Conservation (phyloP, 768 basidiomycete species). For the Pulveroboletus sp. region DNA sequence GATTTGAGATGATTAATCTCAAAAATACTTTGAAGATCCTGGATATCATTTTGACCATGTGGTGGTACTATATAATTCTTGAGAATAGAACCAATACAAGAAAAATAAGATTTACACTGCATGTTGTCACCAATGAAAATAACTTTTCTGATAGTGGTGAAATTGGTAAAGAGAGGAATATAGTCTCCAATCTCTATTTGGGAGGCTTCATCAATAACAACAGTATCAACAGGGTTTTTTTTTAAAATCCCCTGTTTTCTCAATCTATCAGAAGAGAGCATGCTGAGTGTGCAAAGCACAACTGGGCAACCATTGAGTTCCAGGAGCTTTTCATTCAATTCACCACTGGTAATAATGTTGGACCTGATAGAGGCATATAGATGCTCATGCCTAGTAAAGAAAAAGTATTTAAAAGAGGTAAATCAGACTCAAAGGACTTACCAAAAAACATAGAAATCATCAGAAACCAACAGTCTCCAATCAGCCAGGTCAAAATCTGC, state of each 20-base stretch:
- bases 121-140: conserved; percentile 66
- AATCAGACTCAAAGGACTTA: conserved; percentile 28
- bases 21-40: conserved; percentile 70
- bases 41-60: conserved; percentile 65
- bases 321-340: conserved; percentile 30
- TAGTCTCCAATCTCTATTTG: conserved; percentile 59
- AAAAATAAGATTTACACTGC: conserved; percentile 43
- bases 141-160: conserved; percentile 41
- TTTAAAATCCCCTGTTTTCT: conserved; percentile 19
- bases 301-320: conserved; percentile 44
- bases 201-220: conserved; percentile 63
- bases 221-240: conserved; percentile 38
- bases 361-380: conserved; percentile 47
- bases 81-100: conserved; percentile 29
- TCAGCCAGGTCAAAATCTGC: conserved; percentile 44
- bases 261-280: conserved; percentile 49
- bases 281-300: conserved; percentile 71
- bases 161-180: conserved; percentile 36
- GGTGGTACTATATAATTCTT: conserved; percentile 60
- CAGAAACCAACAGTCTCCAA: conserved; percentile 70
- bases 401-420: conserved; percentile 2
- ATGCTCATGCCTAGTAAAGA: conserved; percentile 70
- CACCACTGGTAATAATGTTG: conserved; percentile 50
- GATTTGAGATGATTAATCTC: conserved; percentile 56
- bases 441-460: conserved; percentile 64